These are phyloP conservation scores for Hypholoma fasciculare DNA, from an alignment of 768 basidiomycete genomes.

Conservation along the genomic window DNA sequence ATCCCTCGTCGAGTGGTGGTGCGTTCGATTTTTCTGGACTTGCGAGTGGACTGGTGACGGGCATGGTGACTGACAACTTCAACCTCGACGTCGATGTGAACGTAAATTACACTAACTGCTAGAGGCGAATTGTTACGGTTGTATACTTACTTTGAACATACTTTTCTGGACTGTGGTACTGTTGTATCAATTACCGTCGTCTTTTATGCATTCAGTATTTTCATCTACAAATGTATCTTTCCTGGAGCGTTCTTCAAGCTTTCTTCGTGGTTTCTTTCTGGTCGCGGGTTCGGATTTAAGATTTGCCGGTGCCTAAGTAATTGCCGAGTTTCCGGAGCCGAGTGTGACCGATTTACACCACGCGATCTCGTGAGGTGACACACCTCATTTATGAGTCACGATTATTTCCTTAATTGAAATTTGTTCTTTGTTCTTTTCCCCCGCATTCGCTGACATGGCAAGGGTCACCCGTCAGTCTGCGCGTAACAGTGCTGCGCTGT, in stretches of 20 bases:
- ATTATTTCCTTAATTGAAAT: slow-evolving; percentile 14
- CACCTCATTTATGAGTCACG: slow-evolving; percentile 31
- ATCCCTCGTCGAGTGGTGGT: slow-evolving; percentile 1
- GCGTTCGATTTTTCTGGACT: slow-evolving; percentile 12
- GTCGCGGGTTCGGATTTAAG: too few species aligned
- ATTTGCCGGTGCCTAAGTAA: too few species aligned
- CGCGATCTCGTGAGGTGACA: slow-evolving; percentile 32
- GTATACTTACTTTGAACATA: too few species aligned
- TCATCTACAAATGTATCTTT: too few species aligned
- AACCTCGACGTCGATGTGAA: slow-evolving; percentile 1
- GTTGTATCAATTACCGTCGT: too few species aligned
- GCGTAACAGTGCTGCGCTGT: slow-evolving; percentile 24
- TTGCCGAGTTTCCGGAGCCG: too few species aligned
- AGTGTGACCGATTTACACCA: not conserved
- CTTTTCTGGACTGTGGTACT: too few species aligned
- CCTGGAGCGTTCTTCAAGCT: too few species aligned
- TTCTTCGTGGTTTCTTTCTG: too few species aligned
- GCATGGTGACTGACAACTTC: not conserved
- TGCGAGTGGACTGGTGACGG: slow-evolving; percentile 6
- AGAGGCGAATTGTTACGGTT: too few species aligned
- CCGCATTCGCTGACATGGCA: slow-evolving; percentile 23
- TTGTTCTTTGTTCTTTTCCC: slow-evolving; percentile 22
- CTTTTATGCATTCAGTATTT: too few species aligned
- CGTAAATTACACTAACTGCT: not conserved
- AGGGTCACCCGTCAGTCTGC: slow-evolving; percentile 34